Base-by-base conservation (phyloP, 768 basidiomycete genomes). In the Lepiota subincarnata region DNA sequence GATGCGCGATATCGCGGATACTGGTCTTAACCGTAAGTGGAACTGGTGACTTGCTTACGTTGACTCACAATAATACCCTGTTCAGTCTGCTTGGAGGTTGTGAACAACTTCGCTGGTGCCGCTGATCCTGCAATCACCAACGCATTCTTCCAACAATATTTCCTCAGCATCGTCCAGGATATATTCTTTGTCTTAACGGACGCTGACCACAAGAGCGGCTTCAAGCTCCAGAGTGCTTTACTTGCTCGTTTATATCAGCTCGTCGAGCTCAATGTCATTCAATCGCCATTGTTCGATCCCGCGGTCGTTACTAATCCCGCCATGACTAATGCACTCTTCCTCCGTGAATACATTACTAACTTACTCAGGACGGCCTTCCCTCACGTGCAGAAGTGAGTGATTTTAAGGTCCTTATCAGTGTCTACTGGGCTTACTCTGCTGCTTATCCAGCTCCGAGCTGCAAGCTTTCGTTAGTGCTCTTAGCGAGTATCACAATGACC, bases 141-240 rank as follows among this genome's bases (percentile, higher is more conserved):
- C 64, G 85, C 82, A 7, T 99, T 98, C 82, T 98, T 96, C 87
- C 89, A 92, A 67, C 89, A 90, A 67, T 98, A 94, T 72, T 93
- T 89, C 77, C 79, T 98, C 43, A 89, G 86, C 65, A 85, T 98
- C 63, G 76, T 97, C 34, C 93, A 95, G 61, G 97, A 98, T 68
- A 91, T 92, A 37, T 94, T 99, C 82, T 98, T 91, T 61, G 96
- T 98, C 38, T 78, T 99, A 41, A 98, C 95, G 26, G 96, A 99
- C 67, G 86, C 95, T 4, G 96, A 98, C 69, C 96, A 99, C 78
- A 98, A 98, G 83, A 94, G 92, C 62, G 95, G 96, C 22, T 97
- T 98, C 79, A 98, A 97, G 71, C 78, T 94, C 55, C 95, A 98
- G 70, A 90, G 89, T 61, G 74, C 91, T 60, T 78, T 98, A n/a